phyloP scores from a whole-genome alignment of 2,329 filamentous ascomycete species.

The Aspergillus unguis region DNA sequence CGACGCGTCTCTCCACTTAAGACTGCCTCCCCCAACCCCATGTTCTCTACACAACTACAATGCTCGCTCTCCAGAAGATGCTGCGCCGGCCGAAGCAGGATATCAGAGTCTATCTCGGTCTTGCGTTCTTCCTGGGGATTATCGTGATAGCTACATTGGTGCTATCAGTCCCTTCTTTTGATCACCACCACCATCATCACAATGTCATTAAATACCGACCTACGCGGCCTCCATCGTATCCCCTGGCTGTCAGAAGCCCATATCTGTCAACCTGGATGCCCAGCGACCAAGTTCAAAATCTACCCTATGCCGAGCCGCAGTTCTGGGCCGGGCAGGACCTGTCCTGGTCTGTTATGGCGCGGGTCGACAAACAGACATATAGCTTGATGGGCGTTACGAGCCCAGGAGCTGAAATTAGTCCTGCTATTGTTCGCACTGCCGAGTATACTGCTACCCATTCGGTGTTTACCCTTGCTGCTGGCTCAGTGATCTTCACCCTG shows the following conservation, averaged over 20 bases:
- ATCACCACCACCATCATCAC: not conserved
- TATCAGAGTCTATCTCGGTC: constrained; percentile 12
- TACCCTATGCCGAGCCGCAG: constrained; percentile 40
- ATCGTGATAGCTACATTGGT: constrained; percentile 21
- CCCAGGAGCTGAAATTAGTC: constrained; percentile 23
- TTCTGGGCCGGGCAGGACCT: constrained; percentile 45
- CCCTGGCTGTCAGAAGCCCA: constrained; percentile 43
- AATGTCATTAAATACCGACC: constrained; percentile 21
- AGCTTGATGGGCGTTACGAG: constrained; percentile 41
- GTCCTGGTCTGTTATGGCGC: constrained; percentile 43
- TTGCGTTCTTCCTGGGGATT: constrained; percentile 19
- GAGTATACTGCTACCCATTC: constrained; percentile 45
- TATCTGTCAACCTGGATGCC: constrained; percentile 47
- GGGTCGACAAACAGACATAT: constrained; percentile 40
- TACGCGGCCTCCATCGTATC: constrained; percentile 42
- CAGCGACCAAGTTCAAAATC: constrained; percentile 33
- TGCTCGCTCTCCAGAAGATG: not conserved
- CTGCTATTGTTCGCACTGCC: constrained; percentile 34
- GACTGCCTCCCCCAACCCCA: not conserved
- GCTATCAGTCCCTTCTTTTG: constrained; percentile 12
- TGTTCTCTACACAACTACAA: too few relatives aligned
- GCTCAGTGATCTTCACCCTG: constrained; percentile 33
- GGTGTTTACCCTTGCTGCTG: constrained; percentile 39
- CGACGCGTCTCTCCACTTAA: constrained; percentile 2
- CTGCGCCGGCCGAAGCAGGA: not conserved